phyloP scores from a whole-genome alignment of 768 basidiomycete genomes.

The Russula ochroleuca region DNA sequence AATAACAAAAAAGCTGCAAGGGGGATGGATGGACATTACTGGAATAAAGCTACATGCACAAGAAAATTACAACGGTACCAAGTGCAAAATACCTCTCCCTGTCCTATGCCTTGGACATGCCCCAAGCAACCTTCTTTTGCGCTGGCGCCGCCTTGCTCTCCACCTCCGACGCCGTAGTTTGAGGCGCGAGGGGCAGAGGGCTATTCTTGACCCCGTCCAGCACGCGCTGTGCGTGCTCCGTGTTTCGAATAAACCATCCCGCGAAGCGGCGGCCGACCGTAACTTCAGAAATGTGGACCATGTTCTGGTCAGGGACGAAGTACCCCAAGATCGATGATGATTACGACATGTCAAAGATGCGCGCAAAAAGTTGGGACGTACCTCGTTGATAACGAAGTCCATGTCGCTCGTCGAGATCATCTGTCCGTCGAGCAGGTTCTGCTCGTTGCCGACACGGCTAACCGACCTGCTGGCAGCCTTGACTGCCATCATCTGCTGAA shows the following conservation, averaged over 20 bases:
- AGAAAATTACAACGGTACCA: neutral
- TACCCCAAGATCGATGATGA: neutral
- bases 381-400: conserved; percentile 94
- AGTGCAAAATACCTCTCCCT: neutral
- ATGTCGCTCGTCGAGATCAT: conserved; percentile 87
- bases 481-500: conserved; percentile 96
- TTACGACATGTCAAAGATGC: neutral
- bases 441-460: conserved; percentile 49
- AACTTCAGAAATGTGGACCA: conserved; percentile 94
- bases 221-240: conserved; percentile 85
- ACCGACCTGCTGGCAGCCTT: conserved; percentile 83
- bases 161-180: neutral
- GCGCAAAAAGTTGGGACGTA: conserved; percentile 37
- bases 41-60: neutral
- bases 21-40: too few species aligned
- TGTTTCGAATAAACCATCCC: conserved; percentile 96
- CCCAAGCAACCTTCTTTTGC: conserved; percentile 28
- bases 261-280: conserved; percentile 91
- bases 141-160: conserved; percentile 19
- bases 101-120: conserved; percentile 2
- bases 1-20: too few species aligned
- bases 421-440: conserved; percentile 73
- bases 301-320: conserved; percentile 53
- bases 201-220: conserved; percentile 66
- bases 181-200: conserved; percentile 43